Evolutionary conservation across 768 basidiomycete genomes (phyloP), one percentile per base, ranked within the genome.

Genomic region (Xerocomellus intermedius): DNA sequence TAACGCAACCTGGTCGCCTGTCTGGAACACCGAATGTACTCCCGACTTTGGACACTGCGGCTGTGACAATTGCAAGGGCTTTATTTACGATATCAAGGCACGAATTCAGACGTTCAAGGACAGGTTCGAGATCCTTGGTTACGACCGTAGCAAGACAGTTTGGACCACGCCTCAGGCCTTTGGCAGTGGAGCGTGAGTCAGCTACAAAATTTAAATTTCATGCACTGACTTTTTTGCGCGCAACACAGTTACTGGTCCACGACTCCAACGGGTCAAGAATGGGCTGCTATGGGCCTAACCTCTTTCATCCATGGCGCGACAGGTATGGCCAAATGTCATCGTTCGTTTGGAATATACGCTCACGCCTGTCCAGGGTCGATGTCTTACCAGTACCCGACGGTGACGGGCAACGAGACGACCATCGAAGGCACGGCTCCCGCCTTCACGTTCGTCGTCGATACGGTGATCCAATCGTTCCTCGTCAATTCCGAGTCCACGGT

Each of bases 141-240:
- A 54, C 16, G 82, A 83, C 56, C 73, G 82, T 12, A 80, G 77
- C 8, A 85, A 87, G 64, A 78, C 84, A 4, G 78, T 90, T 0
- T 93, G 89, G 91, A 81, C 83, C 4, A 86, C 87, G 0, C 87
- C 89, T 7, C 89, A 92, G 67, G 88, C 81, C 0, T 86, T 91
- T 63, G 87, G 87, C 19, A 77, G 77, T 52, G 69, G 62, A 19
- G 61, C 63, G 74, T 77, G 28, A 54, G 69, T 61, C 4, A 2
- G 8, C 2, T 2, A 22, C 13, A 8, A 24, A 13, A 3, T 6
- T 2, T 10, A 12, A 32, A 12, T 32, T 9, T 2, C 39, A 6
- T 33, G 7, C 3, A 24, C 44, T 60, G 14, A 69, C 24, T 24
- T 2, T 8, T 21, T 17, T 45, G 16, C 26, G 0, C 9, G 12